phyloP scores from a whole-genome alignment of 2,329 filamentous ascomycete genomes.

The Ceratocystis harringtonii region DNA sequence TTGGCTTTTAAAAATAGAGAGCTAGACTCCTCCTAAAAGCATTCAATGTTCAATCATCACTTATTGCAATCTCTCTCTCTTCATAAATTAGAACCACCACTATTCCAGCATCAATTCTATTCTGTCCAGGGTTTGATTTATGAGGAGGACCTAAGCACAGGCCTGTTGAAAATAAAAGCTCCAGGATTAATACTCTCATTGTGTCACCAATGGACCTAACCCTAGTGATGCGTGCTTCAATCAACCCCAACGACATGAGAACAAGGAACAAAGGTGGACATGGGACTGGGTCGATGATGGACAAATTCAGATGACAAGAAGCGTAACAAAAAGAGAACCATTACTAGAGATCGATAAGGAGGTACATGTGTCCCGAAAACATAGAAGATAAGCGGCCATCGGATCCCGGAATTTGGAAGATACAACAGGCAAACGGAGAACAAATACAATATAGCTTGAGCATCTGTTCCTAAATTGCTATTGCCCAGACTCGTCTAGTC shows the following conservation, averaged over 20 bases:
- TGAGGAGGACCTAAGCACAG: too few relatives aligned
- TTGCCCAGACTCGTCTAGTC: slow-evolving; percentile 40
- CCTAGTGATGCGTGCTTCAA: background rate
- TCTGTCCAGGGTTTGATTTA: background rate
- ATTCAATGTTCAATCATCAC: background rate
- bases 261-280: background rate
- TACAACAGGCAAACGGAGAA: too few relatives aligned
- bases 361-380: too few relatives aligned
- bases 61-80: background rate
- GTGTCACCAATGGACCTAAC: background rate
- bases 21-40: background rate
- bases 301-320: background rate
- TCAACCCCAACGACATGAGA: background rate
- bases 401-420: too few relatives aligned
- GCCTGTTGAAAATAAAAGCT: background rate
- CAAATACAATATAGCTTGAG: background rate
- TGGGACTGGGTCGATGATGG: background rate
- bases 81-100: background rate
- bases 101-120: background rate
- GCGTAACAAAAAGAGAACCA: background rate
- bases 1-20: background rate
- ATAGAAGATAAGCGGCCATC: too few relatives aligned
- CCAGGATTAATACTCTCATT: background rate
- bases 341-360: background rate
- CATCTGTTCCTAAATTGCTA: background rate